phyloP scores from a whole-genome alignment of 345 rosid species.

The Nasturtium officinale region DNA sequence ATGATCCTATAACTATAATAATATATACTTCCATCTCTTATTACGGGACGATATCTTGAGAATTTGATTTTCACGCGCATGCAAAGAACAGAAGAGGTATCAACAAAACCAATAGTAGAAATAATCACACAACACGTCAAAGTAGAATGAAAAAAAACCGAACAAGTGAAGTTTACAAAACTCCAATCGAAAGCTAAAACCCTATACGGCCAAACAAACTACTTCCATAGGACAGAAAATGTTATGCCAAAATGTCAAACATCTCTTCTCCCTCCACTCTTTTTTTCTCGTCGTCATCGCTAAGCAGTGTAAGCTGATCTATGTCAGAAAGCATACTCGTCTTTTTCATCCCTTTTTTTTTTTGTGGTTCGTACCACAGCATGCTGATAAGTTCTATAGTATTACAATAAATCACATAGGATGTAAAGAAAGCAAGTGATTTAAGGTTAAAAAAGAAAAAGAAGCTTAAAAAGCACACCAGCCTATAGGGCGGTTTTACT shows the following conservation, averaged over 20 bases:
- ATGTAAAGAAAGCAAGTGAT: constrained; percentile 31
- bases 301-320: constrained; percentile 40
- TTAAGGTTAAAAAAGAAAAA: constrained; percentile 34
- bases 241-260: constrained; percentile 39
- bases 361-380: no score
- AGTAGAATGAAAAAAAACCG: constrained; percentile 22
- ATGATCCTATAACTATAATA: no score
- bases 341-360: not conserved
- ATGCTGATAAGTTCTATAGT: constrained; percentile 18
- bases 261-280: constrained; percentile 24
- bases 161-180: constrained; percentile 25
- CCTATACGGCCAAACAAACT: constrained; percentile 38
- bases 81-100: not conserved
- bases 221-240: constrained; percentile 34
- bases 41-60: not conserved
- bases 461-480: constrained; percentile 28
- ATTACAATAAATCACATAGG: constrained; percentile 38
- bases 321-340: constrained; percentile 41
- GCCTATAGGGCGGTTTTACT: constrained; percentile 28
- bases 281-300: constrained; percentile 18
- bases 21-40: not conserved
- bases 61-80: not conserved
- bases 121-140: constrained; percentile 38
- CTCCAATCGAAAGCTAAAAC: constrained; percentile 23
- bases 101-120: constrained; percentile 13